phyloP scores from a whole-genome alignment of 805 yeast species.

The Suhomyces xylopsoci region DNA sequence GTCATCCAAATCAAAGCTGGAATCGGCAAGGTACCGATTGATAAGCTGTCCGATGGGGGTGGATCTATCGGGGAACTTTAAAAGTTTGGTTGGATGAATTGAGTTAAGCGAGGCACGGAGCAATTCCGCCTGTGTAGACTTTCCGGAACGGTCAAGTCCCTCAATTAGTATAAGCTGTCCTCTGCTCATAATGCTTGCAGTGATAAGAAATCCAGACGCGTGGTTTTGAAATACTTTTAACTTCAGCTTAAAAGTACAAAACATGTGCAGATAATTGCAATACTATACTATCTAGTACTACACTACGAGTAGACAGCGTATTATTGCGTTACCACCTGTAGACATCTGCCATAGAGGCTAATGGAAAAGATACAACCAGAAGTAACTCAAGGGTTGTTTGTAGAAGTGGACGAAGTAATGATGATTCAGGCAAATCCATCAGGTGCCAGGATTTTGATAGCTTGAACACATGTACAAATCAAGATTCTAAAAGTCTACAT shows the following conservation, averaged over 20 bases:
- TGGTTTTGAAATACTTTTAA: neutral
- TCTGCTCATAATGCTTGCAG: slow-evolving; percentile 29
- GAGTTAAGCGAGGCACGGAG: slow-evolving; percentile 17
- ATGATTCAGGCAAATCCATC: too few relatives aligned
- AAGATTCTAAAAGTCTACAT: neutral
- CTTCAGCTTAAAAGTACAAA: too few relatives aligned
- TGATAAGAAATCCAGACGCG: neutral
- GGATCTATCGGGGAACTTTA: slow-evolving; percentile 86
- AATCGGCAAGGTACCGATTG: slow-evolving; percentile 62
- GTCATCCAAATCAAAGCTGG: slow-evolving; percentile 54
- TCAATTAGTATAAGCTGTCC: slow-evolving; percentile 82
- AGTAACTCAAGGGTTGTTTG: neutral
- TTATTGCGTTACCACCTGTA: too few relatives aligned
- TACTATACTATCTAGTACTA: too few relatives aligned
- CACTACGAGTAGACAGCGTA: too few relatives aligned
- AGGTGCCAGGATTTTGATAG: too few relatives aligned
- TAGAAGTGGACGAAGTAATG: neutral
- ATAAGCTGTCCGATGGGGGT: slow-evolving; percentile 81
- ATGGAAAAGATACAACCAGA: neutral
- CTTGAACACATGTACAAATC: neutral
- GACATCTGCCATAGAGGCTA: too few relatives aligned
- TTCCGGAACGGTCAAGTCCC: slow-evolving; percentile 94
- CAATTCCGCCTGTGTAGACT: slow-evolving; percentile 70
- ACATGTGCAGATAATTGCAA: too few relatives aligned
- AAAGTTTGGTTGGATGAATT: slow-evolving; percentile 28